Percentiles rank a stretch among this genome's conserved stretches.
These are phyloP conservation scores for Solanum hybrid DNA, from an alignment of 305 asterid genomes.

Conservation along the genomic window DNA sequence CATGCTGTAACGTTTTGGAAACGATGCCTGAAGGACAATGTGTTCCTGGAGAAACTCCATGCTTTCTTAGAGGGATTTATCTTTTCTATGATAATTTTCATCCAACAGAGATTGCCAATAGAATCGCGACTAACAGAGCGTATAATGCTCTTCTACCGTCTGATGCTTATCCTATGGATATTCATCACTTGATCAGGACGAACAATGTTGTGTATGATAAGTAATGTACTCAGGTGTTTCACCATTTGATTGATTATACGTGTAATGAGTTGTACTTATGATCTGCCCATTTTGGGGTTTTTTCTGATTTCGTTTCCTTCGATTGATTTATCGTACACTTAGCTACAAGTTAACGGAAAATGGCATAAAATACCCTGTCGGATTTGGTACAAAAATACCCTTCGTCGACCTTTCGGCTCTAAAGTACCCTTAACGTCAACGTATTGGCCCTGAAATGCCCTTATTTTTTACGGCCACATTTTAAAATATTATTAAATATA, in stretches of 20 bases:
- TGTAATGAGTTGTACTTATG: background rate
- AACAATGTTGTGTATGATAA: background rate
- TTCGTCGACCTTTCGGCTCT: background rate
- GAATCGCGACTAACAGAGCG: conserved; percentile 14
- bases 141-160: conserved; percentile 10
- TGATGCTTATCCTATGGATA: conserved; percentile 32
- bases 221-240: background rate
- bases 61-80: conserved; percentile 17
- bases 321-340: background rate
- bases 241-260: background rate
- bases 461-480: background rate
- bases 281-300: background rate
- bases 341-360: background rate
- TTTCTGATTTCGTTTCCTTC: background rate
- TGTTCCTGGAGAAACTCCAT: conserved; percentile 10
- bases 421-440: background rate
- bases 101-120: conserved; percentile 19
- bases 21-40: conserved; percentile 23
- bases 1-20: conserved; percentile 27
- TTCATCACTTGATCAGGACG: conserved; percentile 10
- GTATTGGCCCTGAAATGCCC: background rate
- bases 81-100: conserved; percentile 32
- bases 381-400: too few species aligned
- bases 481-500: too few species aligned
- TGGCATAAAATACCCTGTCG: background rate